Base-by-base conservation (phyloP, 306 rosid species). In the Cucurbita argyrosperma region DNA sequence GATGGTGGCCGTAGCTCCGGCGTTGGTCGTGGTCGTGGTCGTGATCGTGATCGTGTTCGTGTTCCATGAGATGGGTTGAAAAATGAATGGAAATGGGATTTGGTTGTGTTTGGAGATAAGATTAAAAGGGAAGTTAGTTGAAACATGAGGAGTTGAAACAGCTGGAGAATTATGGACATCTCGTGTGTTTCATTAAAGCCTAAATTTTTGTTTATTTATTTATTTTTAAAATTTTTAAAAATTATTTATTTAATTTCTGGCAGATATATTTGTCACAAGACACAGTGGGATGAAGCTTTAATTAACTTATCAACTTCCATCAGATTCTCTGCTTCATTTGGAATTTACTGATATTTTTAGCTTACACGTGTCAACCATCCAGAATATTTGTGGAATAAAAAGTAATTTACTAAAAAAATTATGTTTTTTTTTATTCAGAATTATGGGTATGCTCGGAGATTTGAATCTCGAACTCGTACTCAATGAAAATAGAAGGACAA, bases 121-220 rank as follows among this genome's bases (percentile, higher is more conserved):
- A 14, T 50, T 14, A 50, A 5, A 14, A 14, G 72, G 75, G 78
- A 78, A 77, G 89, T 78, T 82, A 86, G 63, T 76, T 19, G 76
- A 74, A 83, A 83, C 79, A 80, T 80, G 76, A 72, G 83, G 67
- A 76, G 51, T 50, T 72, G 81, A 72, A 72, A 54, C 76, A 77
- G 95, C 79, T 88, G 86, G 71, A 30, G 60, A 84, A 47, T 76
- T 74, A 76, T 77, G 86, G 86, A 79, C 52, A 72, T 83, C 86
- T 79, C 85, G 88, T 92, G 96, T 61, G 35, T 65, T 39, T 57
- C 83, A 80, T 88, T 75, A 77, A 80, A 55, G 16, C 16, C 16
- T 7, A 4, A 18, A 9, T 18, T 63, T 39, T 3, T 1, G 39
- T 37, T 42, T 43, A 42, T 65, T 62, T 62, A 13, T 15, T 62